These are phyloP conservation scores for Coprinopsis sp. DNA, from an alignment of 768 basidiomycete genomes.

Conservation along the genomic window DNA sequence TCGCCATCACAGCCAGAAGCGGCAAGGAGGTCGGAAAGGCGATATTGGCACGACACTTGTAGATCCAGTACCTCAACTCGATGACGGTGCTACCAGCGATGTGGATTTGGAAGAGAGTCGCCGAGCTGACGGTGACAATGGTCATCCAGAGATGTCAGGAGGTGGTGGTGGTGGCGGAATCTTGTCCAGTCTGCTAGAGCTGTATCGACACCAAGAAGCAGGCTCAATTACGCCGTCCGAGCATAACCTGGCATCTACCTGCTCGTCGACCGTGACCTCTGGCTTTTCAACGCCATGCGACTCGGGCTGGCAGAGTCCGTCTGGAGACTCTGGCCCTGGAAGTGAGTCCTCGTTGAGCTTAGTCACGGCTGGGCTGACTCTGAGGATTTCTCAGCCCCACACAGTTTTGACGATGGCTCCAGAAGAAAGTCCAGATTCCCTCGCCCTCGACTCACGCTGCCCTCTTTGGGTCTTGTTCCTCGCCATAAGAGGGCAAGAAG, in stretches of 20 bases:
- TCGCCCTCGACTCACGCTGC: constrained; percentile 2
- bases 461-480: constrained; percentile 2
- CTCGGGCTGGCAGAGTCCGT: neutral
- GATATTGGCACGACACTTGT: neutral
- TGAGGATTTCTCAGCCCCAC: neutral
- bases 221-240: neutral
- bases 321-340: neutral
- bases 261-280: neutral
- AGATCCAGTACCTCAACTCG: neutral
- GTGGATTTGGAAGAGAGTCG: neutral
- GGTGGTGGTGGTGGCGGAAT: neutral
- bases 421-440: neutral
- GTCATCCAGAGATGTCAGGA: too few species aligned
- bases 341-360: neutral
- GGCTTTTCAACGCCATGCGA: neutral
- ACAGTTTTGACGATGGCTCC: constrained; percentile 5
- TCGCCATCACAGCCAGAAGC: neutral
- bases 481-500: constrained; percentile 42
- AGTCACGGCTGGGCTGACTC: neutral
- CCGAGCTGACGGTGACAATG: neutral
- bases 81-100: neutral
- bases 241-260: neutral
- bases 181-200: neutral
- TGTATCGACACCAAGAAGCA: neutral
- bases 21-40: neutral